Evolutionary conservation across 306 rosid species (phyloP), one percentile per base, ranked within the genome.

Genomic region (Quercus agrifolia): DNA sequence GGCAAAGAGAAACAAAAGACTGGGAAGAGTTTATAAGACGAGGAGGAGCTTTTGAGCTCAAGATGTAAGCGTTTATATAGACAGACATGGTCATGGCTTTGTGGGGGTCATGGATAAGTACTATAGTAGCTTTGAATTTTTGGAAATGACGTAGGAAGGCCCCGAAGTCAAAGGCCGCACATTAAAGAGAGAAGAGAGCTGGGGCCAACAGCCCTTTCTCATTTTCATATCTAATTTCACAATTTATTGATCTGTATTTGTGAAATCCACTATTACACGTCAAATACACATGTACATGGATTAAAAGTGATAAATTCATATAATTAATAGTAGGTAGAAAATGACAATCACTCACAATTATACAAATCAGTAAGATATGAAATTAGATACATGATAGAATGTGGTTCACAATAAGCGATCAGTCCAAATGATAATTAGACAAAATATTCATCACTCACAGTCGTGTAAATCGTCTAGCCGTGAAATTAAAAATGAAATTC

Each of bases 261-360:
- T 38, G 0, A 0, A 5, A 33, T 33, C 0, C 0, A 2, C 0
- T 33, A 7, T 0, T 38, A 7, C 10, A 38, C 0, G 7, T 38
- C 9, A 38, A 7, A 7, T 7, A 0, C 10, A 38, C 0, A 0
- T 38, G 23, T 23, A 23, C 0, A 1, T 7, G 1, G 0, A 0
- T 38, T 1, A 41, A 8, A 41, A 7, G 46, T 2, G 1, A 41
- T 3, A 0, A 0, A 8, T 41, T 41, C 3, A 41, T 41, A 8
- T 41, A 41, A 41, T 8, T 41, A 2, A 3, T 8, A 2, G 0
- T 0, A 0, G 0, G 0, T 41, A 41, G 0, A 41, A 2, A 41
- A 0, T 8, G 3, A 8, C 0, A 1, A 1, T 8, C 0, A 41
- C 3, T 8, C 0, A 41, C 0, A 0, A 0, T 0, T 8, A 0